A percentile compares a stretch with the other conserved stretches of the same genome.
These are phyloP conservation scores for Hymenoscyphus albidus DNA, from an alignment of 2,329 filamentous ascomycete species.

Conservation along the genomic window DNA sequence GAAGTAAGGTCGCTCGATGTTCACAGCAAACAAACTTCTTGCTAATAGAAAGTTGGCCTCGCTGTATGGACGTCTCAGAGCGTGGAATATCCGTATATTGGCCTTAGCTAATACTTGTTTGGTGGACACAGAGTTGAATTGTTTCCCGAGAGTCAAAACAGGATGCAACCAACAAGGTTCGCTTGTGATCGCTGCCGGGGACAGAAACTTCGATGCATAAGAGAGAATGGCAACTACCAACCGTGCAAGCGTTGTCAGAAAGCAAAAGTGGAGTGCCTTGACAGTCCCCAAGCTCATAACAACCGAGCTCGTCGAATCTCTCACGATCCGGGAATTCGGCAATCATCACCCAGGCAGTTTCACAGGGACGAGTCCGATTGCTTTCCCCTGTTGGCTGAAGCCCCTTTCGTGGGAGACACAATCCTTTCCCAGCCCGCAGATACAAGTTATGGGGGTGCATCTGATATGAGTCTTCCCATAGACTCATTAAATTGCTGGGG, in stretches of 20 bases:
- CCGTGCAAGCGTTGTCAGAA: conserved; percentile 6
- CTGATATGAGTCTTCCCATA: not conserved
- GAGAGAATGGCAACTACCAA: not conserved
- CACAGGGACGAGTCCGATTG: not conserved
- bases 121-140: not conserved
- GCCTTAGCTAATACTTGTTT: not conserved
- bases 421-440: conserved; percentile 1
- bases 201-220: conserved; percentile 6
- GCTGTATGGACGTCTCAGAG: not conserved
- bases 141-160: not conserved
- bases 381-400: not conserved
- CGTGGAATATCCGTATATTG: not conserved
- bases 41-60: not conserved
- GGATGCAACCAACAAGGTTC: not conserved
- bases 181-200: conserved; percentile 6
- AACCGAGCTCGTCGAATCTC: not conserved
- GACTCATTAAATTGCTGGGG: not conserved
- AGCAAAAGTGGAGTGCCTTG: not conserved
- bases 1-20: too few relatives aligned
- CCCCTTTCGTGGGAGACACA: not conserved
- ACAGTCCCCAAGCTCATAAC: not conserved
- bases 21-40: too few relatives aligned
- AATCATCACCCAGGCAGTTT: not conserved
- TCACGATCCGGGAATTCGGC: not conserved
- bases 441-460: not conserved